Evolutionary conservation across 495 filamentous ascomycete genomes (phyloP), one percentile per base, ranked within the genome.

Genomic region (Daldinia bambusicola): DNA sequence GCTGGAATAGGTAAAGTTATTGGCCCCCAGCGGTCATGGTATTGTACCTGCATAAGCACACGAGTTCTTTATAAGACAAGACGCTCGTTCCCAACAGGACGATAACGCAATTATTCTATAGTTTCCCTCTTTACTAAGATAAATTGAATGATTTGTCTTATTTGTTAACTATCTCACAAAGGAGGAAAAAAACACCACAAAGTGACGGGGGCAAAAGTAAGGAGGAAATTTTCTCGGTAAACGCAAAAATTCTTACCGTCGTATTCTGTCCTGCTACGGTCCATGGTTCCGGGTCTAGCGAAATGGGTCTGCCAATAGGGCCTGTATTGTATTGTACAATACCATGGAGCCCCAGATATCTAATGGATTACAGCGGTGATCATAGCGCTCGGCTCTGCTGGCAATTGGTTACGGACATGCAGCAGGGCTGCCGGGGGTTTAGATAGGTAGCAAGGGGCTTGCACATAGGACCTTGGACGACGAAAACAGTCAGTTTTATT

Each of bases 1-100:
- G 56, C 61, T 52, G 18, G 61, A 72, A 69, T 55, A 66, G 65
- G 70, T 60, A 72, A 72, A 56, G 61, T 32, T 26, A 20, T 57
- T 43, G 14, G 58, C 43, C 51, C 16, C 16, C 12, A 34, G 6
- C 5, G 26, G 18, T 32, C 14, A 31, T 10, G 34, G 26, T 26
- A 26, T 26, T 26, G 26, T 65, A 45, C 52, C 38, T 65, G 53
- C 30, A 53, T 53, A 32, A 16, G 6, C 22, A 31, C 10, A 30
- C 50, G 12, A n/a, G 22, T 31, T 45, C 41, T 45, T 26, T 26
- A 26, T 26, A n/a, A 30, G 9, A 52, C 48, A 31, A 31, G 20
- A 52, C 20, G 13, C 30, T 31, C 6, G 20, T 32, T 1, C 26
- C 22, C 13, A 52, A n/a, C 50, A 12, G 50, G 31, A 52, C 13